Evolutionary conservation across 768 basidiomycete genomes (phyloP).

Genomic region (Tephrocybe sp.): DNA sequence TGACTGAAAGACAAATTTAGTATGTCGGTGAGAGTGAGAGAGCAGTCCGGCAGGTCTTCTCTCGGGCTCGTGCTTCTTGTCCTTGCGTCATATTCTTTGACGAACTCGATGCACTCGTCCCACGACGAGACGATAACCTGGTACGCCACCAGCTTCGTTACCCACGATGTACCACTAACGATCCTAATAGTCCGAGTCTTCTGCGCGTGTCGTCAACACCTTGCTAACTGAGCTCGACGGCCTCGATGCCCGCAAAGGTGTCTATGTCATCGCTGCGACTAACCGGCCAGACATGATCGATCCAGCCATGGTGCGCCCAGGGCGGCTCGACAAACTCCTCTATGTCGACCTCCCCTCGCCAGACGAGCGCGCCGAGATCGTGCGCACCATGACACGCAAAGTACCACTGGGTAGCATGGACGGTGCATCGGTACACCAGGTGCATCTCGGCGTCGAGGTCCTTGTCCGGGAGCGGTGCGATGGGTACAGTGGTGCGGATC

Average conservation of each 20-base stretch:
- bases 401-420: conserved; percentile 57
- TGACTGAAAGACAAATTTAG: conserved; percentile 35
- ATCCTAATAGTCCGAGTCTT: conserved; percentile 77
- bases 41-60: conserved; percentile 93
- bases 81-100: conserved; percentile 97
- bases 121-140: conserved; percentile 84
- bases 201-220: conserved; percentile 91
- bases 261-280: conserved; percentile 94
- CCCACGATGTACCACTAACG: not conserved
- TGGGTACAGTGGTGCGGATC: conserved; percentile 91
- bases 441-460: conserved; percentile 31
- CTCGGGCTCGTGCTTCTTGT: conserved; percentile 87
- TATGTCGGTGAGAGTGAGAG: conserved; percentile 98
- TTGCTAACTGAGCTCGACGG: conserved; percentile 94
- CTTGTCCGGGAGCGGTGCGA: conserved; percentile 68
- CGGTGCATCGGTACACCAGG: conserved; percentile 15
- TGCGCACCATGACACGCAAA: conserved; percentile 70
- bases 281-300: conserved; percentile 98
- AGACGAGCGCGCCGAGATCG: conserved; percentile 79
- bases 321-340: conserved; percentile 89
- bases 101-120: conserved; percentile 90
- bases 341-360: conserved; percentile 86
- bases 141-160: conserved; percentile 41
- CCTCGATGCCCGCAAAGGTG: conserved; percentile 79
- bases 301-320: conserved; percentile 97